These are phyloP conservation scores for Trichocladium uniseriatum DNA, from an alignment of 495 filamentous ascomycete species.

Conservation along the genomic window DNA sequence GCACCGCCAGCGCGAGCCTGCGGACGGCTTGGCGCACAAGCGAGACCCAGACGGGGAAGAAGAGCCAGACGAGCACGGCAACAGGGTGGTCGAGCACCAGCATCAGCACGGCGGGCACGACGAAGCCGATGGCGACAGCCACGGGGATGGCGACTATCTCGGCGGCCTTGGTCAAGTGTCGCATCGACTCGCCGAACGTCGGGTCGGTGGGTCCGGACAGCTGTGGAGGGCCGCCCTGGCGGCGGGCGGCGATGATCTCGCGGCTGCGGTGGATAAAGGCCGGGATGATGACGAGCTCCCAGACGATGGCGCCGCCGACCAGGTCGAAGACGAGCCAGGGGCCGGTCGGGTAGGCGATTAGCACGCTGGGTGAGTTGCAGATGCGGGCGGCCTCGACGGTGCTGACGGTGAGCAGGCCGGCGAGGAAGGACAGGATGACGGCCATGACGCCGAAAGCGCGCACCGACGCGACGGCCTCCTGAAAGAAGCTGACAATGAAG, in stretches of 20 bases:
- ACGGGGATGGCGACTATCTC: conserved; percentile 34
- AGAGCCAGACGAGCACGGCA: conserved; percentile 49
- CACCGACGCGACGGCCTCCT: conserved; percentile 19
- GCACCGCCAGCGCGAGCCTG: conserved; percentile 5
- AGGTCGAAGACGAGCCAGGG: conserved; percentile 34
- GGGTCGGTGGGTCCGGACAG: conserved; percentile 16
- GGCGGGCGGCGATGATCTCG: conserved; percentile 18
- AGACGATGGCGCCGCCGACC: conserved; percentile 32
- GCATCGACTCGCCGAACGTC: conserved; percentile 21
- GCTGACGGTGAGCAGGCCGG: conserved; percentile 28
- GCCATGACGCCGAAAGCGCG: conserved; percentile 21
- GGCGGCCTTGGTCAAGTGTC: conserved; percentile 25
- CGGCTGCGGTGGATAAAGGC: conserved; percentile 31
- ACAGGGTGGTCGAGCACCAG: conserved; percentile 64
- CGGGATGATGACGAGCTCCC: conserved; percentile 35
- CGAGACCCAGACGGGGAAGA: conserved; percentile 35
- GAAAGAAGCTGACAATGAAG: conserved; percentile 34
- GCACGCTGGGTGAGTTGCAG: conserved; percentile 25
- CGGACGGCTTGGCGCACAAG: conserved; percentile 23
- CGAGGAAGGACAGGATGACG: conserved; percentile 25
- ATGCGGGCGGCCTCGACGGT: conserved; percentile 31
- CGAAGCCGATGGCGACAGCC: conserved; percentile 29
- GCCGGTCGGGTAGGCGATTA: conserved; percentile 29
- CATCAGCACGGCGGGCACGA: conserved; percentile 48
- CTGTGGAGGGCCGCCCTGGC: neutral